A percentile compares a stretch with the other conserved stretches of the same genome.
These are phyloP conservation scores for Cornus kousa DNA, from an alignment of 148 eudicot genomes.

Conservation along the genomic window DNA sequence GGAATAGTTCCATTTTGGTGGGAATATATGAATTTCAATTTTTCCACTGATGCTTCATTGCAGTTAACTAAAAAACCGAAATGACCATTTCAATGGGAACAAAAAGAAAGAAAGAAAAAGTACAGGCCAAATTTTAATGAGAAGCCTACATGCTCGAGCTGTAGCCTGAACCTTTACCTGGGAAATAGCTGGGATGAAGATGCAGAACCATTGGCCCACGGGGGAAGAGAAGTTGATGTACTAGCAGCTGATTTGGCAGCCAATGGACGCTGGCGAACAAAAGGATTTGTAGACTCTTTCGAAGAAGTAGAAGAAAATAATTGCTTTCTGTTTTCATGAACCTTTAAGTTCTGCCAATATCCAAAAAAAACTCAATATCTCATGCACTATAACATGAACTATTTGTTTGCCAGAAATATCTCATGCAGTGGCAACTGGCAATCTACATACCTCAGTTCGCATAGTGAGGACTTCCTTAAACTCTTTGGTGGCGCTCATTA, in stretches of 20 bases:
- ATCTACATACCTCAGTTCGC: conserved; percentile 67
- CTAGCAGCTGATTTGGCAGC: conserved; percentile 46
- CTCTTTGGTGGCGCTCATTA: conserved; percentile 76
- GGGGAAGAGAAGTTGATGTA: conserved; percentile 50
- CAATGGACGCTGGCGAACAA: conserved; percentile 74
- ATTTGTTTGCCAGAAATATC: too few relatives aligned
- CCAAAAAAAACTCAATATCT: background rate
- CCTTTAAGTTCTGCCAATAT: conserved; percentile 61
- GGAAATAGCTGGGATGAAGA: conserved; percentile 62
- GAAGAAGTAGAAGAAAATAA: conserved; percentile 60
- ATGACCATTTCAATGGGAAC: too few relatives aligned
- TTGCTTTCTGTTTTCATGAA: conserved; percentile 67
- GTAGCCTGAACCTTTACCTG: conserved; percentile 28
- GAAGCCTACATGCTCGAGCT: background rate
- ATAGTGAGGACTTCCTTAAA: conserved; percentile 80
- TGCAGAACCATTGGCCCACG: conserved; percentile 65
- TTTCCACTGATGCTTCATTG: too few relatives aligned
- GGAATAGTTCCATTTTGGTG: too few relatives aligned
- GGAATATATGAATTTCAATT: too few relatives aligned
- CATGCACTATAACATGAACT: background rate
- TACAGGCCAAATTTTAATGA: background rate
- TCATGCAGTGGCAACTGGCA: background rate
- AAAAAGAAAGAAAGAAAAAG: too few relatives aligned
- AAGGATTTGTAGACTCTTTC: conserved; percentile 61
- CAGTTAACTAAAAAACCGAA: too few relatives aligned